Evolutionary conservation across 1,139 yeast species (phyloP), one percentile per base, ranked within the genome.

Genomic region (Geotrichum phurueaensis): DNA sequence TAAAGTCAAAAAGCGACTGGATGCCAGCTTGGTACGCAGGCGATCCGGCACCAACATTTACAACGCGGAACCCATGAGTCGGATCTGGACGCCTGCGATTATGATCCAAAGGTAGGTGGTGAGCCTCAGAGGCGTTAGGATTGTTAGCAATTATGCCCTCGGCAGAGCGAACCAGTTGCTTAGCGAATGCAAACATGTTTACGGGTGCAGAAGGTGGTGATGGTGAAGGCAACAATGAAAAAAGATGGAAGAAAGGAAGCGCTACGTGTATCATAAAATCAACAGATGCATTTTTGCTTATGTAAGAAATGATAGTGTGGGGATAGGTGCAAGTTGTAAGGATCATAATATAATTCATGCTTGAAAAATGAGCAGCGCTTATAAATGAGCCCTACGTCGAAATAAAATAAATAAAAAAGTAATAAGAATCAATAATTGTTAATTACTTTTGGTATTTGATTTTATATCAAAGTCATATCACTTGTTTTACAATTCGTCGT

Each of bases 1-100:
- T 84, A 70, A 80, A 92, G 72, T 94, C 98, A 70, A 92, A 94
- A 84, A 90, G 86, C 12, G 96, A 81, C 73, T 90, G 96, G 29
- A 94, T 72, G 4, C 86, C 87, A 39, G 78, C 74, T 43, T 74
- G 78, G 13, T 74, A 70, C 7, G 79, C 82, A 15, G 72, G 65
- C 0, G 85, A 79, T 58, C 70, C 75, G 45, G 73, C 72, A 50
- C 76, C 80, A 3, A 83, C 84, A 29, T 77, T 75, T 1, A 86
- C 69, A 2, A 86, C 81, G 47, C 90, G 76, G 60, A 86, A 77
- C 0, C 89, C 91, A 58, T 76, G 71, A 12, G 77, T 69, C 2
- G 76, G 73, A 6, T 61, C 65, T n/a, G 33, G 31, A 20, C 62
- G 13, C 69, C 72, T 27, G 77, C 75, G 68, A 84, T 88, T 23